Base-by-base conservation (phyloP, 306 rosid genomes). In the Vicia sativa region DNA sequence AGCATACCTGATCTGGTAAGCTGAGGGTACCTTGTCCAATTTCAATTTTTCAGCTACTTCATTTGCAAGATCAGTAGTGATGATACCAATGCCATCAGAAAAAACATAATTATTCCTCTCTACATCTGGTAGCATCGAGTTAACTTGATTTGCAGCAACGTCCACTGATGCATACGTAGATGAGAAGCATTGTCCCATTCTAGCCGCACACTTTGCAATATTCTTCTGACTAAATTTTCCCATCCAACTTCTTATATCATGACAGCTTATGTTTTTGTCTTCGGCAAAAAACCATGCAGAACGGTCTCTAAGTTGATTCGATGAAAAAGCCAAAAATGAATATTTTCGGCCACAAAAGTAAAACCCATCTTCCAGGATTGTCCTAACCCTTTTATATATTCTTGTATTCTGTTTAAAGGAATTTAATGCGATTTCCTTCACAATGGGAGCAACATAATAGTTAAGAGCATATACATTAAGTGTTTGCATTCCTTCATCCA, bases 241-340 rank as follows among this genome's bases (percentile, higher is more conserved):
- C 97, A 91, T 91, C 96, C 93, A 91, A 59, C 7, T 5, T 71
- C 62, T 68, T 29, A 86, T 85, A 13, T 31, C 0, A 11, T 3
- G 7, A 68, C 80, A 81, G 5, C 23, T 53, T 7, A 81, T 41
- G 6, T 62, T 23, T 21, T 3, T 31, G 4, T 26, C 79, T 10
- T 91, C 88, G 11, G 97, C 89, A 54, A 88, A 91, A 78, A 91
- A 91, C 96, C 97, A 91, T 71, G 93, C 97, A 74, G 97, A 91
- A 46, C 90, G 88, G 66, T 91, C 96, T 70, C 85, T 80, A 26
- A 91, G 80, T 77, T 91, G 97, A 83, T 91, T 91, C 55, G 97
- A 81, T 1, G 97, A 91, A 73, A 86, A 91, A 9, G 96, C 97
- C 67, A 88, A 77, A 81, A 91, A 91, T 6, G 89, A 81, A 76